These are phyloP conservation scores for Pittosporum tobira DNA, from an alignment of 129 eudicot species.

Conservation along the genomic window DNA sequence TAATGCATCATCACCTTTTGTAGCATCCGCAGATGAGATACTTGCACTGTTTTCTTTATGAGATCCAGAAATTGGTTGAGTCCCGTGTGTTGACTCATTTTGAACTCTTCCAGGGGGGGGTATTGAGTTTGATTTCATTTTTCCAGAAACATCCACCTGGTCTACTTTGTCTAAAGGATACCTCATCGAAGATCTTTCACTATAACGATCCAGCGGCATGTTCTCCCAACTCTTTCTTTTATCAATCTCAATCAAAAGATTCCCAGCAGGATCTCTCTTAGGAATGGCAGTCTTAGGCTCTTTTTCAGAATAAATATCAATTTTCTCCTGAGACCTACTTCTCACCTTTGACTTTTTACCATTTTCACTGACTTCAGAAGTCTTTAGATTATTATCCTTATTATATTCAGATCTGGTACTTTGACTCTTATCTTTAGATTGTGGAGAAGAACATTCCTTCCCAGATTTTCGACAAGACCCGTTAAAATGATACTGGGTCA, in stretches of 20 bases:
- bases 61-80: conserved; percentile 26
- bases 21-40: conserved; percentile 11
- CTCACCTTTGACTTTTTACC: conserved; percentile 37
- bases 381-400: conserved; percentile 35
- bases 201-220: conserved; percentile 27
- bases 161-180: conserved; percentile 21
- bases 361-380: no score
- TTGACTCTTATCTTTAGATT: conserved; percentile 49
- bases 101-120: conserved; percentile 61
- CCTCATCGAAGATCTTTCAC: conserved; percentile 41
- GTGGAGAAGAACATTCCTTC: conserved; percentile 54
- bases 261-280: conserved; percentile 46
- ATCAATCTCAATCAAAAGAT: conserved; percentile 20
- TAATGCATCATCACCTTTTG: conserved; percentile 28
- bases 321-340: conserved; percentile 47
- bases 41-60: conserved; percentile 39
- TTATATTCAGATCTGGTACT: conserved; percentile 40
- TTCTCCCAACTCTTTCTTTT: conserved; percentile 29
- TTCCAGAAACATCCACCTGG: conserved; percentile 32
- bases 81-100: conserved; percentile 32
- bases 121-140: conserved; percentile 48
- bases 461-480: conserved; percentile 39
- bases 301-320: conserved; percentile 28
- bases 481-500: conserved; percentile 24
- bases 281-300: conserved; percentile 25